Conservation (phyloP, 768 basidiomycete species). For the Calocera viscosa region DNA sequence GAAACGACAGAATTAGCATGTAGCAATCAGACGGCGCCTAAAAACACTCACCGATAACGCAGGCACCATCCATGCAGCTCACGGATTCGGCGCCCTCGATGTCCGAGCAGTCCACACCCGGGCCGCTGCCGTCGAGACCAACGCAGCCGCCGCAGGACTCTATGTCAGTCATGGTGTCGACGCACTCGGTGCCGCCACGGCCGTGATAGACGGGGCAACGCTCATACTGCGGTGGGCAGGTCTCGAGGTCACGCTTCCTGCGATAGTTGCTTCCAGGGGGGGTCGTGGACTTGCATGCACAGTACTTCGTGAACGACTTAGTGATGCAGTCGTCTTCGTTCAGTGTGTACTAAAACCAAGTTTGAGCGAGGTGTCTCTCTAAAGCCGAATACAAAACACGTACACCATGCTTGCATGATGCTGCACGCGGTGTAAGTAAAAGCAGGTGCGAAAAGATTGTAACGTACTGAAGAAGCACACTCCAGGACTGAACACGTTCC, state of each 20-base stretch:
- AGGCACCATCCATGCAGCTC: background rate
- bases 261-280: conserved; percentile 3
- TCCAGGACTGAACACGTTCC: background rate
- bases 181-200: conserved; percentile 19
- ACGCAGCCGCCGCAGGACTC: conserved; percentile 25
- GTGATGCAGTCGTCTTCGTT: background rate
- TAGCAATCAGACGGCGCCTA: background rate
- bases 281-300: background rate
- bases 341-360: background rate
- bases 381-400: background rate
- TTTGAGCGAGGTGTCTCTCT: background rate
- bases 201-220: background rate
- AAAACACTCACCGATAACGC: background rate
- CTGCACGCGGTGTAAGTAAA: no score
- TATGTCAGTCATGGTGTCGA: conserved; percentile 18
- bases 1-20: no score
- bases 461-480: no score
- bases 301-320: background rate
- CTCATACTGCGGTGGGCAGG: background rate
- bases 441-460: no score
- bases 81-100: background rate
- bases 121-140: conserved; percentile 9
- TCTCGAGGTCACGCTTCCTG: background rate
- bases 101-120: background rate
- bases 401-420: no score